Evolutionary conservation across 1,139 yeast genomes (phyloP).

Genomic region (Yamadazyma sp.): DNA sequence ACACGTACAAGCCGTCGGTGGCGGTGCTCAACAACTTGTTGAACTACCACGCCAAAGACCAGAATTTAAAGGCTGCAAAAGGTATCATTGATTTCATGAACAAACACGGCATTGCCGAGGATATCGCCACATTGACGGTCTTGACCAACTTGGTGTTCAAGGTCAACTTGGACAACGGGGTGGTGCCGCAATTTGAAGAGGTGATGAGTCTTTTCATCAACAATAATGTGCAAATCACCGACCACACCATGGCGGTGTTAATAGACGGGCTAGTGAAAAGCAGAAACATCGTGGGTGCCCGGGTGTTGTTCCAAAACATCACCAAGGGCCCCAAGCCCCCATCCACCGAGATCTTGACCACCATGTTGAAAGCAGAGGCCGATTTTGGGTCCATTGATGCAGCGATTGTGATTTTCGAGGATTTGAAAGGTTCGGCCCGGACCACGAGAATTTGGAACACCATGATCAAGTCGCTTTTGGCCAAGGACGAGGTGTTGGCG

Average conservation of each 20-base stretch:
- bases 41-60: constrained; percentile 27
- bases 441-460: constrained; percentile 58
- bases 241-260: constrained; percentile 52
- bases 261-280: constrained; percentile 56
- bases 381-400: constrained; percentile 44
- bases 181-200: constrained; percentile 40
- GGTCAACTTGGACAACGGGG: constrained; percentile 42
- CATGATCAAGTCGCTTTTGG: constrained; percentile 51
- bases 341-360: constrained; percentile 48
- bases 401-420: constrained; percentile 53
- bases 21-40: constrained; percentile 39
- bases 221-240: constrained; percentile 46
- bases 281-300: constrained; percentile 53
- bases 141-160: constrained; percentile 59
- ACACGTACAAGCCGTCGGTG: constrained; percentile 32
- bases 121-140: constrained; percentile 66
- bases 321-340: constrained; percentile 17
- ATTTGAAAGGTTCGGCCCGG: constrained; percentile 28
- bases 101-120: constrained; percentile 49
- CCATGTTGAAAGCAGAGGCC: constrained; percentile 61
- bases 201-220: constrained; percentile 45
- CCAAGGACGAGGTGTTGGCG: constrained; percentile 39
- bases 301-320: constrained; percentile 41
- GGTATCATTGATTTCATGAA: constrained; percentile 41
- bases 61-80: constrained; percentile 39